Evolutionary conservation across 1,284 basidiomycete genomes (phyloP), one percentile per base, ranked within the genome.

Genomic region (Termitomyces sp.): DNA sequence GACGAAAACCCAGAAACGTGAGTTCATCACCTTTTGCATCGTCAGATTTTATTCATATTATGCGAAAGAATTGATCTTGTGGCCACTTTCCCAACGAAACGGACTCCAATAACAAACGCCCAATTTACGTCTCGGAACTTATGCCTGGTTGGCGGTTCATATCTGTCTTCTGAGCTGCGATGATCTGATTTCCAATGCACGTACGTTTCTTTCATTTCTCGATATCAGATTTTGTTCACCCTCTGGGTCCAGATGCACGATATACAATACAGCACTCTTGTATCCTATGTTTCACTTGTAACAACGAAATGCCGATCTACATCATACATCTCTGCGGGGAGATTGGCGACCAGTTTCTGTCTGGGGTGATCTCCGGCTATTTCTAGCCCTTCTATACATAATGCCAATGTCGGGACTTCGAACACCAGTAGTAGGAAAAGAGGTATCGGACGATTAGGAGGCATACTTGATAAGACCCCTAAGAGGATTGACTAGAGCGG

Each of bases 121-220:
- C 92, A 97, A 62, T 96, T 98, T 65, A 98, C 96, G 7, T 85
- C 93, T 21, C 82, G 96, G 28, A 99, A 99, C 71, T 78, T 99
- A 38, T 96, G 94, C 70, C 75, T 99, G 58, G 92, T 90, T 19
- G 90, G 91, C 8, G 96, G 96, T 21, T 75, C 76, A 30, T 85
- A 82, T 66, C 70, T 81, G 44, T 70, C 81, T 26, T 74, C 80
- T 2, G 85, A 86, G 53, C 69, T 73, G 52, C 77, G 85, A 69
- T 86, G 47, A 55, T 38, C n/a, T 38, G 17, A 6, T 48, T 15
- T 43, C 24, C 21, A n/a, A 6, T 30, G 9, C 10, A 13, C 6
- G 36, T 39, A 39, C 12, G 36, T 39, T 24, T 30, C 36, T 28
- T 26, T 3, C 15, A 19, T 39, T 19, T 28, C 6, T 4, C 3